Percentiles rank a stretch among this genome's conserved stretches.
phyloP scores from a whole-genome alignment of 352 stramenopile species.

The Pythium diclinum region DNA sequence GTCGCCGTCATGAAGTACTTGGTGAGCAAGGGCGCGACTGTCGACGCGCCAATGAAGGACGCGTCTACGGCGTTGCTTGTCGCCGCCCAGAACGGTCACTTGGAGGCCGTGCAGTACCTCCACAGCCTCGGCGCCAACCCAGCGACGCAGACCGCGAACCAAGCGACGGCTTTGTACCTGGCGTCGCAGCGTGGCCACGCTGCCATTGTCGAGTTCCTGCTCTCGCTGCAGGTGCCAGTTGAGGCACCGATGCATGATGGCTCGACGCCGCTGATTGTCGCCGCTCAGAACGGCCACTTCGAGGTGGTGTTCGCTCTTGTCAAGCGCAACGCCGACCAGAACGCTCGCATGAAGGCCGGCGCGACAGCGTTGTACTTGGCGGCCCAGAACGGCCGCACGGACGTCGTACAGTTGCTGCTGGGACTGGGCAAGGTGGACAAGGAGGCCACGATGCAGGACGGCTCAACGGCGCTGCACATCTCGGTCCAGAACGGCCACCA shows the following conservation, averaged over 20 bases:
- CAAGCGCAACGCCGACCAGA: slow-evolving; percentile 19
- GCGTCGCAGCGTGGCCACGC: slow-evolving; percentile 27
- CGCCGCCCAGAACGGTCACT: slow-evolving; percentile 29
- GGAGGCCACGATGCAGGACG: slow-evolving; percentile 25
- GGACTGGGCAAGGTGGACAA: slow-evolving; percentile 16
- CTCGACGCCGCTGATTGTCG: slow-evolving; percentile 30
- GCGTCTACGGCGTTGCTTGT: slow-evolving; percentile 25
- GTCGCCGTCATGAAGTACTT: slow-evolving; percentile 25
- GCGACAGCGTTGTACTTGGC: slow-evolving; percentile 29
- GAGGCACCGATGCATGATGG: slow-evolving; percentile 25
- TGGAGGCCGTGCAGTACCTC: slow-evolving; percentile 23
- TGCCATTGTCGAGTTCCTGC: slow-evolving; percentile 25
- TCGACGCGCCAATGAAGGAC: slow-evolving; percentile 29
- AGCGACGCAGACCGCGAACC: slow-evolving; percentile 13
- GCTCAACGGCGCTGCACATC: slow-evolving; percentile 30
- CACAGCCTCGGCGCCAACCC: slow-evolving; percentile 22
- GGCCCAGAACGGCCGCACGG: slow-evolving; percentile 20
- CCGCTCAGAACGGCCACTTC: slow-evolving; percentile 27
- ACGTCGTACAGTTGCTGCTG: slow-evolving; percentile 26
- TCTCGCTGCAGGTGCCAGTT: slow-evolving; percentile 17
- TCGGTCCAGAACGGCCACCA: slow-evolving; percentile 67
- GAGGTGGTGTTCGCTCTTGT: slow-evolving; percentile 16
- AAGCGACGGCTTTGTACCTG: slow-evolving; percentile 28
- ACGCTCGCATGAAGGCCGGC: slow-evolving; percentile 20
- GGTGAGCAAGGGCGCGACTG: slow-evolving; percentile 13